These are phyloP conservation scores for Bruguiera sexangula DNA, from an alignment of 345 rosid genomes.

Conservation along the genomic window DNA sequence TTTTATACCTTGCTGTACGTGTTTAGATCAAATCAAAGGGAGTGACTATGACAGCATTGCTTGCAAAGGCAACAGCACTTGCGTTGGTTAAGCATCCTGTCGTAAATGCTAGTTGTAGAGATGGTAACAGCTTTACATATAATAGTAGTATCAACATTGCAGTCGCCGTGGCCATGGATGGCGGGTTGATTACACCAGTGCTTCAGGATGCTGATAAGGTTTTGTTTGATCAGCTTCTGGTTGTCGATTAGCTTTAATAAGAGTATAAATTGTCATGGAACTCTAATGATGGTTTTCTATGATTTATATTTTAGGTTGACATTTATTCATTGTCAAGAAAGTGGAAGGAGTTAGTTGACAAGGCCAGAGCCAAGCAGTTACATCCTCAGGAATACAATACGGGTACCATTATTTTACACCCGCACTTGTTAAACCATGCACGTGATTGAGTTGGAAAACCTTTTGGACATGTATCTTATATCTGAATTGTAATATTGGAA, in stretches of 20 bases:
- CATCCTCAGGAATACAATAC: slow-evolving; percentile 90
- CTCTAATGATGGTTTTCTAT: slow-evolving; percentile 2
- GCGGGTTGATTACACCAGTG: slow-evolving; percentile 91
- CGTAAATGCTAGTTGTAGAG: slow-evolving; percentile 83
- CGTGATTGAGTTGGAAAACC: no score
- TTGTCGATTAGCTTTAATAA: background rate
- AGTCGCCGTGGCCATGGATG: slow-evolving; percentile 95
- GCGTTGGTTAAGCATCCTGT: slow-evolving; percentile 79
- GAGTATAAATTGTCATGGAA: background rate
- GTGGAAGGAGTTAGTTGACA: slow-evolving; percentile 96
- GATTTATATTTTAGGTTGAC: slow-evolving; percentile 55
- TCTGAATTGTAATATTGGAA: no score
- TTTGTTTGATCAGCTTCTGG: slow-evolving; percentile 11
- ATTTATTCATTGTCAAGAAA: slow-evolving; percentile 88
- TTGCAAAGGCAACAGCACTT: slow-evolving; percentile 92
- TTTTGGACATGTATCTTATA: no score
- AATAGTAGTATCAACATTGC: slow-evolving; percentile 84
- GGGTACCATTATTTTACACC: slow-evolving; percentile 38
- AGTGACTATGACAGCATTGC: slow-evolving; percentile 92
- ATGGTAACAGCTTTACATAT: slow-evolving; percentile 84
- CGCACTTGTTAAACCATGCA: background rate
- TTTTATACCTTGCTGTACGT: slow-evolving; percentile 7
- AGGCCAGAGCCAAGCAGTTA: slow-evolving; percentile 92
- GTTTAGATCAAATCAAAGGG: slow-evolving; percentile 89
- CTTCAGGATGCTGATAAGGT: slow-evolving; percentile 99